These are phyloP conservation scores for Porcisia deanei DNA, from an alignment of 208 protist genomes.

Conservation along the genomic window DNA sequence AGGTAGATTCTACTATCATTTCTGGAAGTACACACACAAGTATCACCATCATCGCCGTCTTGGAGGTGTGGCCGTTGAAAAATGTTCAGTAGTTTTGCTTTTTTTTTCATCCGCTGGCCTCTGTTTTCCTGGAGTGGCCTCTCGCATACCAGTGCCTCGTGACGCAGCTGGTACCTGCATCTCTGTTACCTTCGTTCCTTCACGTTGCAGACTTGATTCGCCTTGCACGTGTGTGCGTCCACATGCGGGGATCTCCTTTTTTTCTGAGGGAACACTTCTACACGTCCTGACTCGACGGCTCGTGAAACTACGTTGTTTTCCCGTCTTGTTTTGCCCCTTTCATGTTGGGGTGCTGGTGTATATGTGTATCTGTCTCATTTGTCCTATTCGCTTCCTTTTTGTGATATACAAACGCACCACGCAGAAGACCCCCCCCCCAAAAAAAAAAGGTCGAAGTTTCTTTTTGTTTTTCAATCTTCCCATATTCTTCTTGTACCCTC, in stretches of 20 bases:
- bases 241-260: not conserved
- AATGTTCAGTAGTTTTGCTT: not conserved
- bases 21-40: not conserved
- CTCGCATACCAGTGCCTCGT: not conserved
- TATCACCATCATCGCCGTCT: not conserved
- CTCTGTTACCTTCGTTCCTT: not conserved
- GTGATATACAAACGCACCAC: too few relatives aligned
- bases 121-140: not conserved
- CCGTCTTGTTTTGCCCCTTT: not conserved
- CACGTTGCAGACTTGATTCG: not conserved
- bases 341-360: too few relatives aligned
- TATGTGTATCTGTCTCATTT: too few relatives aligned
- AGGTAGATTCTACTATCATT: not conserved
- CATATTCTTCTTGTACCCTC: too few relatives aligned
- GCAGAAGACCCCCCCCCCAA: too few relatives aligned
- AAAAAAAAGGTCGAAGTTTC: too few relatives aligned
- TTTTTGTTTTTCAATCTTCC: too few relatives aligned
- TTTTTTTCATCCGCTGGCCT: not conserved
- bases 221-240: not conserved
- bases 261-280: not conserved
- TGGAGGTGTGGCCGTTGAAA: not conserved
- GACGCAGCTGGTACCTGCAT: not conserved
- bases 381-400: too few relatives aligned
- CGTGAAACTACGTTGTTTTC: not conserved
- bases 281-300: not conserved